A percentile compares a stretch with the other conserved stretches of the same genome.
These are phyloP conservation scores for Alternaria hordeiaustralica DNA, from an alignment of 2,329 filamentous ascomycete genomes.

Conservation along the genomic window DNA sequence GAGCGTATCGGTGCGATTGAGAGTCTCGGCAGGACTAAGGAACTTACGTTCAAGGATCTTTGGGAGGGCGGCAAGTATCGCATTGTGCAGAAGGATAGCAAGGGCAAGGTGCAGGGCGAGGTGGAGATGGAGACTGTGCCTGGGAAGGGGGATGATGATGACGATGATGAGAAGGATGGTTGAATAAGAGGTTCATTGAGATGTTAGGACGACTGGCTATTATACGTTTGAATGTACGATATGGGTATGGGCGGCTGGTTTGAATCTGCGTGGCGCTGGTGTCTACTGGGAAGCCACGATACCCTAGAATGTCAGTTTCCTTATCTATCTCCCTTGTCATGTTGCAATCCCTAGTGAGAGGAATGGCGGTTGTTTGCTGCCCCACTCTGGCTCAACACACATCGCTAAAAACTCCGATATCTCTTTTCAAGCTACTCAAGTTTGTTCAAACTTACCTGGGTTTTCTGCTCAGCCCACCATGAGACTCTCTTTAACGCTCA, in stretches of 20 bases:
- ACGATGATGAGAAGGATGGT: conserved; percentile 22
- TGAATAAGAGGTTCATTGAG: background rate
- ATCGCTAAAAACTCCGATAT: too few relatives aligned
- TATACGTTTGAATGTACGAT: background rate
- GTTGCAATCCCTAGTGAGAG: too few relatives aligned
- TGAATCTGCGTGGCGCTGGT: background rate
- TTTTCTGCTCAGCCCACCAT: too few relatives aligned
- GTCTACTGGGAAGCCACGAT: background rate
- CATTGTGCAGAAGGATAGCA: conserved; percentile 38
- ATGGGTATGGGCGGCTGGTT: background rate
- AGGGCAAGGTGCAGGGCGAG: conserved; percentile 36
- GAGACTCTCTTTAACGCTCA: too few relatives aligned
- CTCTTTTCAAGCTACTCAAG: too few relatives aligned
- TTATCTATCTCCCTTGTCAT: too few relatives aligned
- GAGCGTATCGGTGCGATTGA: conserved; percentile 92
- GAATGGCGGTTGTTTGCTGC: too few relatives aligned
- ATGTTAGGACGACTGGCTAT: too few relatives aligned
- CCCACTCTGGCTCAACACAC: too few relatives aligned
- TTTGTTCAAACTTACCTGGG: too few relatives aligned
- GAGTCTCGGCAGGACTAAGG: conserved; percentile 88
- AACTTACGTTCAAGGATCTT: conserved; percentile 93
- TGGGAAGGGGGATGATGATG: conserved; percentile 36
- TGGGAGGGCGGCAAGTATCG: conserved; percentile 81
- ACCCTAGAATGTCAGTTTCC: background rate
- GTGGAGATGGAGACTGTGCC: conserved; percentile 44